Base-by-base conservation (phyloP, 768 basidiomycete genomes). In the Vararia minispora region DNA sequence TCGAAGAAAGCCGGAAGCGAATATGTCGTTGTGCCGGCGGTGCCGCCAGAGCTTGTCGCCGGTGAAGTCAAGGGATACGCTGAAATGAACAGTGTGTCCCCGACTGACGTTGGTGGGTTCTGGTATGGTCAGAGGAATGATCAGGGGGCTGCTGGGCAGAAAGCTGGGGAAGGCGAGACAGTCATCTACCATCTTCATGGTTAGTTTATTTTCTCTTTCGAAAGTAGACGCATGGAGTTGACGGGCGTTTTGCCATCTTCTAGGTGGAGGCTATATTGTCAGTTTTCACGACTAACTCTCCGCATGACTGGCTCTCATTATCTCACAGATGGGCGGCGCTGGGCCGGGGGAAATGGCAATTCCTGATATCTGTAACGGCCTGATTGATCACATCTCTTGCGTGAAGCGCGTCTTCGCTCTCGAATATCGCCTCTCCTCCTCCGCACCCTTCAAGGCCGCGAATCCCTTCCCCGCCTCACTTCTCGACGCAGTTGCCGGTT, bases 391-490 rank as follows among this genome's bases (percentile, higher is more conserved):
- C 29, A 7, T 14, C 6, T n/a, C 20, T 13, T 6, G 8, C 29
- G 22, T 39, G n/a, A 11, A 13, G 12, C 38, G 38, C 30, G 17
- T 28, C 21, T 39, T 32, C 14, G 31, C 22, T 14, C 21, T 39
- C 38, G 38, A 39, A 16, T 16, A 10, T 18, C 31, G 31, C 9
- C 17, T 14, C 7, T 9, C 9, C 8, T 11, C 23, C 3, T 14
- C n/a, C 18, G 34, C 39, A 17, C 60, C 68, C 6, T 53, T 58
- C 31, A 35, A 43, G 5, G 17, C 50, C 5, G 40, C 47, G 3
- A 58, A 68, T n/a, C 55, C 71, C 0, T 76, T 73, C 52, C 74
- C 76, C 0, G 66, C 71, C 0, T 66, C 69, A 0, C 56, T 77
- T 4, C 43, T 75, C 21, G 76, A 77, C 48, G 69, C 61, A 2